Evolutionary conservation across 306 rosid species (phyloP), one percentile per base, ranked within the genome.

Genomic region (Senna siamea): DNA sequence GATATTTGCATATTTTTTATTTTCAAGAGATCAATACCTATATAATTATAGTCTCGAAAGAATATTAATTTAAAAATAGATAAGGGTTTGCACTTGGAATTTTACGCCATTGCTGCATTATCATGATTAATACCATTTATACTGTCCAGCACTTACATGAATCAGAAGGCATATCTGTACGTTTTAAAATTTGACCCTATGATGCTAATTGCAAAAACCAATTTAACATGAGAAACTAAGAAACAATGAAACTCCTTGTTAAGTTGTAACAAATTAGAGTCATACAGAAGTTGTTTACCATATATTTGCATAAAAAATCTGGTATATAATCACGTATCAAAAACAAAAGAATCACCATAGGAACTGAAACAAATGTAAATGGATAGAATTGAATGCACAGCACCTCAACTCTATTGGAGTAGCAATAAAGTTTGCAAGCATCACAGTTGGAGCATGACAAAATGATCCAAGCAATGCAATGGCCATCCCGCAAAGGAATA

Each of bases 391-490:
- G 35, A 56, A 60, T 60, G 78, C 55, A 81, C 34, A 47, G 71
- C 82, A 94, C 98, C 98, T 94, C 76, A 94, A 78, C 81, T 94
- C 98, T 58, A 91, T 71, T 7, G 98, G 98, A 60, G 98, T 91
- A 32, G 97, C 97, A 61, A 89, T 73, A n/a, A 89, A 87, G 85
- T 94, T 94, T 1, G 96, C 78, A 44, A 91, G 85, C 97, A 94
- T 91, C 76, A 87, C 81, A 66, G 91, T 91, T 1, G 98, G 96
- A 75, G 97, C 92, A 87, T 94, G 91, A 77, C 97, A 91, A 66
- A 3, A 70, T 47, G 89, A 82, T 62, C 93, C 72, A 72, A 91
- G 95, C 73, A 84, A 79, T 55, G 95, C 93, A 81, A 94, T 88
- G 32, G 85, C 89, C 70, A 89, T 18, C 63, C 90, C 98, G 2